Evolutionary conservation across 2,329 filamentous ascomycete genomes (phyloP).

Genomic region (Aspergillus udagawae): DNA sequence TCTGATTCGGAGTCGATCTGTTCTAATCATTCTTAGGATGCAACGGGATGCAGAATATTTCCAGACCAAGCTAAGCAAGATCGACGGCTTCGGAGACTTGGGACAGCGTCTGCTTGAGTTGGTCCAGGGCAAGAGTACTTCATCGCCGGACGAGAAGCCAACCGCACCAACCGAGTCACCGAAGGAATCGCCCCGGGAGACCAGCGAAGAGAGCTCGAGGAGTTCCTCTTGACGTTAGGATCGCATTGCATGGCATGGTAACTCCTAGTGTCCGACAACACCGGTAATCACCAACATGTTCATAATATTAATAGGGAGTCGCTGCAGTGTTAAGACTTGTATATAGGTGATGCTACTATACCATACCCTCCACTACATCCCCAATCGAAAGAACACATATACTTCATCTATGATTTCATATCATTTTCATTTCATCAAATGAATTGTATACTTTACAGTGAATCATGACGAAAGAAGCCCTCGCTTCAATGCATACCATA

Average conservation of each 20-base stretch:
- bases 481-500: background rate
- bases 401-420: background rate
- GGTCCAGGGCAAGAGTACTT: constrained; percentile 33
- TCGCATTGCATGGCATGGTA: background rate
- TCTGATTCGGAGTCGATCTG: background rate
- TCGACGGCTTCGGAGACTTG: constrained; percentile 73
- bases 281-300: background rate
- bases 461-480: background rate
- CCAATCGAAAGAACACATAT: too few species aligned
- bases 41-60: constrained; percentile 72
- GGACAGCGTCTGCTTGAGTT: constrained; percentile 63
- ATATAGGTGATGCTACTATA: background rate
- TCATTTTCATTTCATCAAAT: background rate
- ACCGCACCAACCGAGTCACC: background rate
- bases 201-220: constrained; percentile 1
- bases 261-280: background rate
- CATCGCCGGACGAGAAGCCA: constrained; percentile 14
- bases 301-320: background rate
- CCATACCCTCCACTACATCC: too few species aligned
- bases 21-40: constrained; percentile 54
- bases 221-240: constrained; percentile 3
- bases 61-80: constrained; percentile 64
- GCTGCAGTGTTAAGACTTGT: background rate
- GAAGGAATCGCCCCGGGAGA: background rate
- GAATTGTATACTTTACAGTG: background rate